Base-by-base conservation (phyloP, 768 basidiomycete species). In the Boletus vermiculosoides region DNA sequence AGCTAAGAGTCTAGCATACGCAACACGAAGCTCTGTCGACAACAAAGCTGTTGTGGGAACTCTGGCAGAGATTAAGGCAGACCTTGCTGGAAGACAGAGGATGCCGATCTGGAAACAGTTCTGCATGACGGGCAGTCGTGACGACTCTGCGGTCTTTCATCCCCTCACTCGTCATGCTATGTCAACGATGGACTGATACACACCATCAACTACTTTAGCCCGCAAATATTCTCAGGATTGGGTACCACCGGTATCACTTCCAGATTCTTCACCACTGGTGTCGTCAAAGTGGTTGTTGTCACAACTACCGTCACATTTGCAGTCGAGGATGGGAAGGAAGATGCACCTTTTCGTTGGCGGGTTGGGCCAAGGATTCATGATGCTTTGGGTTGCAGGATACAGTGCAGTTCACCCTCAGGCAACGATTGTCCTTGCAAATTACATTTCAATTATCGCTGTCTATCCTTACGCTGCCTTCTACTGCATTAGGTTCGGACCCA, bases 161-260 rank as follows among this genome's bases (percentile, higher is more conserved):
- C 20, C 78, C 80, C 5, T 73, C 78, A 1, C 60, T 80, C 25
- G 71, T 80, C 57, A 80, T 81, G 76, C 71, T 79, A 57, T 77
- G 76, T 64, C 68, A 71, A 39, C 74, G 82, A 65, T 80, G 79
- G 76, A 82, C 78, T 0, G 82, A 83, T 15, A 79, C 79, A 13
- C 58, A 75, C 80, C 3, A 79, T 83, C 62, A 81, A 81, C 62
- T 83, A 83, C 60, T 84, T 77, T 56, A 77, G 77, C 58, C 83
- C 83, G 0, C 63, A 75, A 40, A 79, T 83, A 57, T 83, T 84
- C 58, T 74, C 75, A 4, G 67, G 68, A 37, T 69, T 83, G 16
- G 82, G 82, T 2, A 76, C 83, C 23, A 72, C 69, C 1, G 77
- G 78, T 4, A 76, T 71, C 25, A 73, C 63, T 9, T 68, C 78